Percentiles rank a stretch among this genome's conserved stretches.
These are phyloP conservation scores for Citrus unshiu DNA, from an alignment of 345 rosid genomes.

Conservation along the genomic window DNA sequence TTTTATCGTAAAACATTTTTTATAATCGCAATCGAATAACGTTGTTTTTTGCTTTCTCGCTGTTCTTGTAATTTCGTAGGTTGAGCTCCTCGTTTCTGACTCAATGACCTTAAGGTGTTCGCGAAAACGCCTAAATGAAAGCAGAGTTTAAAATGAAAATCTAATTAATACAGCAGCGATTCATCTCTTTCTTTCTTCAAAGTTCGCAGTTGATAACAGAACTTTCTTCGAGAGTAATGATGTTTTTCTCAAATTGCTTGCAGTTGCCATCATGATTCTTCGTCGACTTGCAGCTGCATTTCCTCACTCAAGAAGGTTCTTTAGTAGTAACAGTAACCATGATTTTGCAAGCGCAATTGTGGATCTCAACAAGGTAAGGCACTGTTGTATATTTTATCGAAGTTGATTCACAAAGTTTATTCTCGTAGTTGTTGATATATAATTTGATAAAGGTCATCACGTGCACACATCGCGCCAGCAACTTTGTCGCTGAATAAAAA, in stretches of 20 bases:
- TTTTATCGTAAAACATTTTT: too few species aligned
- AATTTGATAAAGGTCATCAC: not conserved
- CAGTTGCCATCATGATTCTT: conserved; percentile 37
- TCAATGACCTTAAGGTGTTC: conserved; percentile 4
- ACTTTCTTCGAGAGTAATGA: not conserved
- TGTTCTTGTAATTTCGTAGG: rapidly evolving
- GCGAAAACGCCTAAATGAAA: conserved; percentile 21
- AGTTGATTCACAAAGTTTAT: not conserved
- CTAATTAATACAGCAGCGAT: not conserved
- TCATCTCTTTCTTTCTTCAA: not conserved
- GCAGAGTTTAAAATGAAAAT: not conserved
- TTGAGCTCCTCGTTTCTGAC: not conserved
- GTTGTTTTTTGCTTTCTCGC: not conserved
- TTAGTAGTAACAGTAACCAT: conserved; percentile 24
- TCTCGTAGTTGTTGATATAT: not conserved
- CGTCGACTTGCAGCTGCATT: conserved; percentile 30
- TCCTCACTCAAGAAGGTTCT: conserved; percentile 32
- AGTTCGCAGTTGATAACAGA: not conserved
- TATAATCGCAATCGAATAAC: not conserved
- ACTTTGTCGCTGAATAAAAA: not conserved
- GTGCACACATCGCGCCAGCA: not conserved
- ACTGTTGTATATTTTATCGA: not conserved
- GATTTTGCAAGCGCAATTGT: conserved; percentile 30
- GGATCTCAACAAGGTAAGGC: conserved; percentile 53
- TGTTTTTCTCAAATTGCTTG: not conserved